Percentiles rank a stretch among this genome's conserved stretches.
These are phyloP conservation scores for Mycena polygramma DNA, from an alignment of 768 basidiomycete species.

Conservation along the genomic window DNA sequence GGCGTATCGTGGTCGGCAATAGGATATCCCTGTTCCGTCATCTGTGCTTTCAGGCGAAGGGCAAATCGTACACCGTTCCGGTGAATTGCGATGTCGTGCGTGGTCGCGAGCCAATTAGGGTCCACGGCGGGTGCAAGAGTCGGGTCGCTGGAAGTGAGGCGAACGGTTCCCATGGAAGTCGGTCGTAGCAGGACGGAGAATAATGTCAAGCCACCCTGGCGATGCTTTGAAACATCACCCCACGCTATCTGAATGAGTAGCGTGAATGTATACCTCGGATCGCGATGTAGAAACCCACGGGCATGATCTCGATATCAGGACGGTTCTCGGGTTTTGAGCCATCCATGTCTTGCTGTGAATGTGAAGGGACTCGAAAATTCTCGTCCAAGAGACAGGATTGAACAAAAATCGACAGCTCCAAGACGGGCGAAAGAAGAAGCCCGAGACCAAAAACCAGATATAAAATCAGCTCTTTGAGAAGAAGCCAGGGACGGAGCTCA, in stretches of 20 bases:
- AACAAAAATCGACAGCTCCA: constrained; percentile 10
- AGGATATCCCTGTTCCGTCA: no score
- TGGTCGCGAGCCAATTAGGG: no score
- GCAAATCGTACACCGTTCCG: no score
- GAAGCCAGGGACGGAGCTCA: no score
- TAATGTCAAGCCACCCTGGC: not conserved
- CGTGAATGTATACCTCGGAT: no score
- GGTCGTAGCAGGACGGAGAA: constrained; percentile 9
- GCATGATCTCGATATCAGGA: constrained; percentile 15
- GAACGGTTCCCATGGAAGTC: constrained; percentile 6
- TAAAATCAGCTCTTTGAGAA: no score
- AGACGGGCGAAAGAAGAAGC: constrained; percentile 1
- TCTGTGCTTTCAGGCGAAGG: no score
- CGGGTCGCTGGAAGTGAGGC: not conserved
- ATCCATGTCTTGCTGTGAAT: constrained; percentile 9
- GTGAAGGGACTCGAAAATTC: not conserved
- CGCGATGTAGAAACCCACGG: not conserved
- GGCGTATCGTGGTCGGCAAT: no score
- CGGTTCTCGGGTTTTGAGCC: not conserved
- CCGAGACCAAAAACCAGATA: no score
- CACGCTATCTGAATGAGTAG: not conserved
- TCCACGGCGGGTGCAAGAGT: no score
- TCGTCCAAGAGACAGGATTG: constrained; percentile 15
- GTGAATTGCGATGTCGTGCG: no score
- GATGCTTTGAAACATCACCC: not conserved